Conservation (phyloP, 2,329 filamentous ascomycete genomes). For the Colletotrichum eremochloae region DNA sequence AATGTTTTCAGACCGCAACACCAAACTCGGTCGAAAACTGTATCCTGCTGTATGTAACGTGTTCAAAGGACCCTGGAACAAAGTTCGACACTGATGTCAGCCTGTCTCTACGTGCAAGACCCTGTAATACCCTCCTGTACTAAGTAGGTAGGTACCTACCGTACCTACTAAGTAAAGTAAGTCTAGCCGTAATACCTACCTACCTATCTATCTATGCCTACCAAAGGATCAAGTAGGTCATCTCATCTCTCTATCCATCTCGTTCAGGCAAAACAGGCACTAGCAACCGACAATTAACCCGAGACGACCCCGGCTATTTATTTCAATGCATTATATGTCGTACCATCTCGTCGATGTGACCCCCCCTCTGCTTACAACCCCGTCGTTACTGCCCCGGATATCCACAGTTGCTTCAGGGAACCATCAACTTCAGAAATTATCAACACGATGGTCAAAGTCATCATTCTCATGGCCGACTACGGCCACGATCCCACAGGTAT, state of each 20-base stretch:
- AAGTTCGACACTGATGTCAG: conserved; percentile 13
- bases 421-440: background rate
- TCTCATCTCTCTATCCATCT: background rate
- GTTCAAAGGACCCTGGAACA: background rate
- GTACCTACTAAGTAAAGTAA: too few species aligned
- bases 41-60: too few species aligned
- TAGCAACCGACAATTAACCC: conserved; percentile 40
- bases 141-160: too few species aligned
- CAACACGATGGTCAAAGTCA: conserved; percentile 51
- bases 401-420: background rate
- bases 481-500: conserved; percentile 68
- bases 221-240: too few species aligned
- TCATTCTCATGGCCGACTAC: conserved; percentile 67
- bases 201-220: too few species aligned
- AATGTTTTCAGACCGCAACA: conserved; percentile 5
- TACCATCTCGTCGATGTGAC: background rate
- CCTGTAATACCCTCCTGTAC: too few species aligned
- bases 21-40: background rate
- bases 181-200: too few species aligned
- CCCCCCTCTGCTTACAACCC: background rate
- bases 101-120: background rate
- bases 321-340: background rate
- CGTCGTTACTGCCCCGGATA: background rate
- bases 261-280: conserved; percentile 49
- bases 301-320: background rate